phyloP scores from a whole-genome alignment of 768 basidiomycete species.

The Lanmaoa rubissima region DNA sequence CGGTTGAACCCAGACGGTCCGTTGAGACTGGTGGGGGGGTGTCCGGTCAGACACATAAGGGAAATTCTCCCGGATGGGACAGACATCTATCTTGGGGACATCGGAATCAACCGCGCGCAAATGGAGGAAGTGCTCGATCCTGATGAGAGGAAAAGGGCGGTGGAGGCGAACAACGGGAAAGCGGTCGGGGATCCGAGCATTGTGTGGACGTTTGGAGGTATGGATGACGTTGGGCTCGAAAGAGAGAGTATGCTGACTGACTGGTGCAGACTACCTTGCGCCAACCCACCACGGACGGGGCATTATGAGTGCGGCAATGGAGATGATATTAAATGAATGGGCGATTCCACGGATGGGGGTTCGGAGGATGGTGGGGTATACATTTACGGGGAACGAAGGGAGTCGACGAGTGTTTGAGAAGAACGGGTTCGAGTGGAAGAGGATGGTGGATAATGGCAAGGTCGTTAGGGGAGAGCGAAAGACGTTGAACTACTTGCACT shows the following conservation, averaged over 20 bases:
- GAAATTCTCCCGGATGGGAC: conserved; percentile 55
- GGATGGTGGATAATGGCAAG: conserved; percentile 39
- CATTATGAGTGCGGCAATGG: conserved; percentile 70
- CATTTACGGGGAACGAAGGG: conserved; percentile 53
- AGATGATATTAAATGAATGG: conserved; percentile 55
- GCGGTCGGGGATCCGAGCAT: conserved; percentile 52
- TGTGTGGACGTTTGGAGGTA: conserved; percentile 63
- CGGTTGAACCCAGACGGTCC: conserved; percentile 17
- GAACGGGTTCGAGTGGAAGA: conserved; percentile 50
- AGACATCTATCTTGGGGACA: conserved; percentile 51
- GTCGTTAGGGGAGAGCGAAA: conserved; percentile 38
- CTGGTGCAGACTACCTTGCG: conserved; percentile 53
- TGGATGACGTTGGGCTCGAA: conserved; percentile 7
- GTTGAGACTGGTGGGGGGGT: conserved; percentile 37
- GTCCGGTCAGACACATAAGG: conserved; percentile 51
- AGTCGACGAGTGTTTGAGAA: conserved; percentile 68
- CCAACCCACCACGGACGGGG: conserved; percentile 63
- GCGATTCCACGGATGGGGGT: conserved; percentile 63
- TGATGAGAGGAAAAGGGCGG: conserved; percentile 35
- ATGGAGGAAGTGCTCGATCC: conserved; percentile 35
- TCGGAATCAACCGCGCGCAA: conserved; percentile 22
- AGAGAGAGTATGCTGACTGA: neutral
- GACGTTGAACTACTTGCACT: conserved; percentile 37
- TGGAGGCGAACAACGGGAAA: conserved; percentile 41
- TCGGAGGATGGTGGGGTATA: conserved; percentile 42